These are phyloP conservation scores for Apiospora malaysiana DNA, from an alignment of 2,329 filamentous ascomycete species.

Conservation along the genomic window DNA sequence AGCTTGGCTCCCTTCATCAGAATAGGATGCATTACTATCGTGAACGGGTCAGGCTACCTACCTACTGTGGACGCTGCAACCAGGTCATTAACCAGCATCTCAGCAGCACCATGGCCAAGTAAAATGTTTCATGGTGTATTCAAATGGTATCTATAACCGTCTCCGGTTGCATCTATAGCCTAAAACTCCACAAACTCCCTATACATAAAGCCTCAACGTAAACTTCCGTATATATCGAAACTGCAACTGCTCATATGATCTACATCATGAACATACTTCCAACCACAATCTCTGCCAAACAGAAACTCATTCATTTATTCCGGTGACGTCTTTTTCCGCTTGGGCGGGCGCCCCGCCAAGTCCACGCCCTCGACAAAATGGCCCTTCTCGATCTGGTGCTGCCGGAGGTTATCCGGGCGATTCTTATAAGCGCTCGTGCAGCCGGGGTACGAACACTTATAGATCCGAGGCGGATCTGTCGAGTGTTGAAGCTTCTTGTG, in stretches of 20 bases:
- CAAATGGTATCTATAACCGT: conserved; percentile 19
- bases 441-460: conserved; percentile 58
- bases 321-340: conserved; percentile 50
- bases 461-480: conserved; percentile 54
- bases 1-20: too few species aligned
- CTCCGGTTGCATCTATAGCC: neutral
- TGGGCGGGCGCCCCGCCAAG: conserved; percentile 47
- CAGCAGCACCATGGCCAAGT: neutral
- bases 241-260: neutral
- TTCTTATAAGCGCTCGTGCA: conserved; percentile 63
- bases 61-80: too few species aligned
- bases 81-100: too few species aligned
- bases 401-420: conserved; percentile 59
- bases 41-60: too few species aligned
- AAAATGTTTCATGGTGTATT: neutral
- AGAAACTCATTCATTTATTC: neutral
- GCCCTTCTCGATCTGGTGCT: conserved; percentile 62
- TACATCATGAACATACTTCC: neutral
- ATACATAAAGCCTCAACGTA: too few species aligned
- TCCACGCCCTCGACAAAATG: conserved; percentile 57
- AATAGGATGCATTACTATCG: too few species aligned
- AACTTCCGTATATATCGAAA: neutral
- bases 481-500: conserved; percentile 62
- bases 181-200: neutral
- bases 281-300: neutral